Evolutionary conservation across 2,329 filamentous ascomycete genomes (phyloP).

Genomic region (Fusarium sp.): DNA sequence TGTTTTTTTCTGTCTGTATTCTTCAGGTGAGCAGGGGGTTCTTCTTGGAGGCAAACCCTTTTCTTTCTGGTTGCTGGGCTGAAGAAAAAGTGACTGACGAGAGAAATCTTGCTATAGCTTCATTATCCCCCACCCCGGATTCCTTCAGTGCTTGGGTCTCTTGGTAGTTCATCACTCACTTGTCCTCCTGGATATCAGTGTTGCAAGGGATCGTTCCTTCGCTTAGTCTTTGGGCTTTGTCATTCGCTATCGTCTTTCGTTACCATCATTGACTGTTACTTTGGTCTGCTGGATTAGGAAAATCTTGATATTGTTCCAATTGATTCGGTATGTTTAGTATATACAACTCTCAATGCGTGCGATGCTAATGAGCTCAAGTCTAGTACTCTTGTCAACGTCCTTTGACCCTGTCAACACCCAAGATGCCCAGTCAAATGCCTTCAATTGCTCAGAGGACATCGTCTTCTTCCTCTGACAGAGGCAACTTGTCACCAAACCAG

Average conservation of each 20-base stretch:
- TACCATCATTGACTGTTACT: neutral
- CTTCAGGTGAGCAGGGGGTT: neutral
- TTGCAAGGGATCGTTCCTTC: conserved; percentile 8
- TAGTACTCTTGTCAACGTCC: neutral
- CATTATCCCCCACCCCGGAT: conserved; percentile 35
- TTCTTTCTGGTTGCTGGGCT: neutral
- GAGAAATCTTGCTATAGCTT: conserved; percentile 45
- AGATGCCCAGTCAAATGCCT: conserved; percentile 25
- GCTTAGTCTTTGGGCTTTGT: conserved; percentile 24
- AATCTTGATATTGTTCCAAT: neutral
- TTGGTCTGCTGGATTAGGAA: neutral
- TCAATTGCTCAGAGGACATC: conserved; percentile 30
- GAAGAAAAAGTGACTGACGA: neutral
- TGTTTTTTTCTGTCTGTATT: neutral
- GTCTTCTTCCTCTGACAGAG: conserved; percentile 35
- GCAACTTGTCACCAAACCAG: conserved; percentile 9
- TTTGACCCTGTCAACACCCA: neutral
- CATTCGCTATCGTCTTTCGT: conserved; percentile 30
- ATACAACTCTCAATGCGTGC: neutral
- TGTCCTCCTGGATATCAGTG: conserved; percentile 6
- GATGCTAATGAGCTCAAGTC: neutral
- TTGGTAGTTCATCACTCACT: conserved; percentile 33
- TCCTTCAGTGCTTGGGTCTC: conserved; percentile 9
- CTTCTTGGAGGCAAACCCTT: neutral
- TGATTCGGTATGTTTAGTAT: too few relatives aligned